Base-by-base conservation (phyloP, 495 filamentous ascomycete genomes). In the Penicillium herquei region DNA sequence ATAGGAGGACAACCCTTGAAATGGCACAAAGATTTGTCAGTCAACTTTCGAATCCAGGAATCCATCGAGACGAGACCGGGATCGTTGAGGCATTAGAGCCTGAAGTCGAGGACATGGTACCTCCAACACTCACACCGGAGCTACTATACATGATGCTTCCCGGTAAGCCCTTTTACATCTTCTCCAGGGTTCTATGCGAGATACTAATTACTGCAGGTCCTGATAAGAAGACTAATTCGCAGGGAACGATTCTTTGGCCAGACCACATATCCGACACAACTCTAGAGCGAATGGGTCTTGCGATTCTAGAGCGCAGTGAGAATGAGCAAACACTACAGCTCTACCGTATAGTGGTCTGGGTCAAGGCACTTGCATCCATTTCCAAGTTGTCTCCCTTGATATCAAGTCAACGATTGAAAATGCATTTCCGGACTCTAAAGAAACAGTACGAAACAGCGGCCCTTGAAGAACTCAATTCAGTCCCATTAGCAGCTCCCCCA, bases 111-210 rank as follows among this genome's bases (percentile, higher is more conserved):
- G 43, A 48, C 39, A 26, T 58, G 10, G 21, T 46, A 16, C 56
- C 51, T 14, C 64, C 64, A 37, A 43, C n/a, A 45, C 59, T 68
- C 12, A 65, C 65, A 3, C 64, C 68, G 3, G 68, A 70, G 39
- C 37, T 70, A 32, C 39, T 70, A 1, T 63, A 65, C 8, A 69
- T 69, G 66, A 66, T 70, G 59, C 30, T 69, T 39, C 59, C 64
- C 18, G 60, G 67, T 68, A 37, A 33, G 56, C 46, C 4, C 17
- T 21, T n/a, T 55, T 13, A 2, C 18, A 26, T 47, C 1, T 8
- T 26, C 2, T 30, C 26, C 17, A 34, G 35, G 12, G 16, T 42
- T 6, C 39, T 26, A 26, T 26, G 30, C 16, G 8, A 17, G 7
- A 30, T 13, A 4, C 51, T 63, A 10, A 63, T 26, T 17, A n/a